These are phyloP conservation scores for Rhizoclosmatium globosum DNA, from an alignment of 192 early-diverging fungal species.

Conservation along the genomic window DNA sequence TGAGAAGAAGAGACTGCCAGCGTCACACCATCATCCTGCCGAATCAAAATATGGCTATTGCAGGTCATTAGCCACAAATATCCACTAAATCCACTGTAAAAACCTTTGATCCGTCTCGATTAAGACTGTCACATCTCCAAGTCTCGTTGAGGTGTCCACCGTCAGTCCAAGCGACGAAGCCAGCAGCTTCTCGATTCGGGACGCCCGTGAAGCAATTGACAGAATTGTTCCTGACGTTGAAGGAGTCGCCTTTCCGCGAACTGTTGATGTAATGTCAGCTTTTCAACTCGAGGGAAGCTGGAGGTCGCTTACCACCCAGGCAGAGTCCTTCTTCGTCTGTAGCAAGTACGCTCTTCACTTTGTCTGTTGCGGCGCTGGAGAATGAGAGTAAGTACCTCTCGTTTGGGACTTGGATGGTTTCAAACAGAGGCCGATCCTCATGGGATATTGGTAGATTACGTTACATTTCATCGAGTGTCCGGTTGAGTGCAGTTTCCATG, in stretches of 20 bases:
- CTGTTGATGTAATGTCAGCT: background rate
- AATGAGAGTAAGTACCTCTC: background rate
- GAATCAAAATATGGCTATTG: background rate
- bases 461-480: background rate
- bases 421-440: no score
- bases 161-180: background rate
- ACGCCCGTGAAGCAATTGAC: background rate
- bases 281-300: no score
- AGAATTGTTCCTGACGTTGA: background rate
- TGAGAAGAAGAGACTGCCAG: background rate
- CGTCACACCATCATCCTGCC: background rate
- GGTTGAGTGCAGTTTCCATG: background rate
- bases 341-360: background rate
- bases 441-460: no score
- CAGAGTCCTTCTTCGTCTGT: background rate
- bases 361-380: background rate
- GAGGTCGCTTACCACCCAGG: background rate
- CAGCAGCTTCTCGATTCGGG: background rate
- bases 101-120: background rate
- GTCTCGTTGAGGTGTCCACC: background rate
- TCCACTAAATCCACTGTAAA: background rate
- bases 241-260: background rate
- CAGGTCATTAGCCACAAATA: background rate
- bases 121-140: background rate
- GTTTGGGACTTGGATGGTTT: no score